These are phyloP conservation scores for Pyrus pyrifolia DNA, from an alignment of 306 rosid species.

Conservation along the genomic window DNA sequence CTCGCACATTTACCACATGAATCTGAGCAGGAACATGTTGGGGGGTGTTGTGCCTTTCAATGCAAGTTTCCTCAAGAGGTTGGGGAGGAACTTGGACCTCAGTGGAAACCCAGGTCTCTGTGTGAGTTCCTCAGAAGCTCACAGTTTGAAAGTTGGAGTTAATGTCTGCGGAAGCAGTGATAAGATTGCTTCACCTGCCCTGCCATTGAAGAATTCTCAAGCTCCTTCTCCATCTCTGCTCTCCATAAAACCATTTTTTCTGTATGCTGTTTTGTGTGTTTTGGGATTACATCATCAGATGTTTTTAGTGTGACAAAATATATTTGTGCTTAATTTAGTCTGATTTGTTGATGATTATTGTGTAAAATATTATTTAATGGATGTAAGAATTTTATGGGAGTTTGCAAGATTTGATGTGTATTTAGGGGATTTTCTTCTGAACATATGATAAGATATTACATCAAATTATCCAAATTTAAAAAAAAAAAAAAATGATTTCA, in stretches of 20 bases:
- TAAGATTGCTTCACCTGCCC: background rate
- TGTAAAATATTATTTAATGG: background rate
- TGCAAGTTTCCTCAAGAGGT: conserved; percentile 39
- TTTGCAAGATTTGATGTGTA: background rate
- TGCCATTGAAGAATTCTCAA: conserved; percentile 27
- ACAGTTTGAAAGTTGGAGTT: conserved; percentile 35
- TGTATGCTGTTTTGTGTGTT: conserved; percentile 6
- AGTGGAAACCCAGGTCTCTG: conserved; percentile 49
- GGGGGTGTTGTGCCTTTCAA: conserved; percentile 45
- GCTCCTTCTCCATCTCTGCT: conserved; percentile 13
- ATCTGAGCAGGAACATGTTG: conserved; percentile 38
- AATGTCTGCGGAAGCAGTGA: conserved; percentile 29
- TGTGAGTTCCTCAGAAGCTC: conserved; percentile 31
- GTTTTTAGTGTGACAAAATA: background rate
- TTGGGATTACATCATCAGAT: conserved; percentile 17
- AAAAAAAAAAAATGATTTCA: too few relatives aligned
- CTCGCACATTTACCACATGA: conserved; percentile 44
- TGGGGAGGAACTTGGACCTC: conserved; percentile 45
- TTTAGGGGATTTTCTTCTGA: background rate
- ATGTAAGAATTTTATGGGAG: background rate
- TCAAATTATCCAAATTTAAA: too few relatives aligned
- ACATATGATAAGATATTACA: too few relatives aligned
- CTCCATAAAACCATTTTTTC: conserved; percentile 9
- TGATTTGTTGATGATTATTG: conserved; percentile 1
- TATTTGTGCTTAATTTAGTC: background rate